Evolutionary conservation across 768 basidiomycete genomes (phyloP).

Genomic region (Mrakia frigida): DNA sequence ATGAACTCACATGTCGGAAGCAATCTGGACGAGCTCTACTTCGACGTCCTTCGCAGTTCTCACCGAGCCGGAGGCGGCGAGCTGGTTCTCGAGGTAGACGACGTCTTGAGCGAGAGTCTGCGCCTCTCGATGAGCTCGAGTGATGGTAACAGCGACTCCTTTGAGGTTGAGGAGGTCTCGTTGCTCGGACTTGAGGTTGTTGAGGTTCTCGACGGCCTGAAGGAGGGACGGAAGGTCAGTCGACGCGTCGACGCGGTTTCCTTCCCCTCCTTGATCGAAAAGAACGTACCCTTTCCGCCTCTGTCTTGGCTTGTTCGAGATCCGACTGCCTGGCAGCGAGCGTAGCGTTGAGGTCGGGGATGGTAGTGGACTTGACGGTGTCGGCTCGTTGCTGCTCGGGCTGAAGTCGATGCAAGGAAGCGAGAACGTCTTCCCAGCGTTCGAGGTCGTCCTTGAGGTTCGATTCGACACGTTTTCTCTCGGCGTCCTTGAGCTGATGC

Average conservation of each 20-base stretch:
- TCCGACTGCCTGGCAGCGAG: slow-evolving; percentile 42
- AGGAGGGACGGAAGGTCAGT: no score
- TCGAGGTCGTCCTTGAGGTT: slow-evolving; percentile 51
- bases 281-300: slow-evolving; percentile 59
- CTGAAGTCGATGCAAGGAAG: slow-evolving; percentile 55
- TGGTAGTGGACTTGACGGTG: slow-evolving; percentile 57
- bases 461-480: slow-evolving; percentile 43
- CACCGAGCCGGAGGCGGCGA: slow-evolving; percentile 65
- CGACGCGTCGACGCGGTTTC: no score
- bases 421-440: slow-evolving; percentile 60
- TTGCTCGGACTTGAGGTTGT: slow-evolving; percentile 55
- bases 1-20: slow-evolving; percentile 9
- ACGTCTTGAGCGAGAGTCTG: slow-evolving; percentile 58
- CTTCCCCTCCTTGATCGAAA: slow-evolving; percentile 10
- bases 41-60: slow-evolving; percentile 85
- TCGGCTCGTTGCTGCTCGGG: slow-evolving; percentile 56
- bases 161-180: slow-evolving; percentile 51
- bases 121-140: slow-evolving; percentile 41
- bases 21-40: slow-evolving; percentile 48
- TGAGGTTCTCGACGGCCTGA: slow-evolving; percentile 56
- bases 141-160: slow-evolving; percentile 42
- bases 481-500: slow-evolving; percentile 54
- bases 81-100: slow-evolving; percentile 59
- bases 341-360: slow-evolving; percentile 55
- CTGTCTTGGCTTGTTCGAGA: slow-evolving; percentile 48